A percentile compares a stretch with the other conserved stretches of the same genome.
These are phyloP conservation scores for Teunomyces tritomae DNA, from an alignment of 805 yeast genomes.

Conservation along the genomic window DNA sequence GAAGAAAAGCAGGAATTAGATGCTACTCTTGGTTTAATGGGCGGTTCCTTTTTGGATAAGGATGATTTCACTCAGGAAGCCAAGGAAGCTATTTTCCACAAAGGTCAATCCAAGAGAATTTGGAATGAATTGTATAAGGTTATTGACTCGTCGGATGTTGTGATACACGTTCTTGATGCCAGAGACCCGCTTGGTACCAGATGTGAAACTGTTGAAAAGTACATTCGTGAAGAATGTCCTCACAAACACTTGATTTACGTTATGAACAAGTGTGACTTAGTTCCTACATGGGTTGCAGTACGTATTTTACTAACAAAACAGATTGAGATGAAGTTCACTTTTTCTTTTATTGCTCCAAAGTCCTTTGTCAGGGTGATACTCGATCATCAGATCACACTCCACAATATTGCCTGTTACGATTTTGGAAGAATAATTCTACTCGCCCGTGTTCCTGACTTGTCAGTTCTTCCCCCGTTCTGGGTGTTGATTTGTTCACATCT, in stretches of 20 bases:
- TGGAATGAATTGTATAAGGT: constrained; percentile 98
- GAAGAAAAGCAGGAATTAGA: constrained; percentile 76
- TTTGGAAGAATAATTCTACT: constrained; percentile 81
- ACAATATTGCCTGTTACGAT: constrained; percentile 88
- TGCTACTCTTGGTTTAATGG: constrained; percentile 79
- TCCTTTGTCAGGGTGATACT: constrained; percentile 75
- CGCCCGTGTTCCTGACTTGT: constrained; percentile 46
- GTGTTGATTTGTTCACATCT: constrained; percentile 30
- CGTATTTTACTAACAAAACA: constrained; percentile 43
- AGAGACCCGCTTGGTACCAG: constrained; percentile 97
- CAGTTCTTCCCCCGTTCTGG: constrained; percentile 39
- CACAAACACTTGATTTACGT: constrained; percentile 95
- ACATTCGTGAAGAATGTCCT: constrained; percentile 88
- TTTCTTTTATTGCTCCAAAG: constrained; percentile 56
- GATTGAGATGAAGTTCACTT: constrained; percentile 6
- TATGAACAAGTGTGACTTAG: constrained; percentile 94
- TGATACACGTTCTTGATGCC: constrained; percentile 94
- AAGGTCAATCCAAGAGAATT: constrained; percentile 97
- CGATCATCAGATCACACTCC: constrained; percentile 27
- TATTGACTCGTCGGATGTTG: constrained; percentile 96
- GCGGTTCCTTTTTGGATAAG: constrained; percentile 52
- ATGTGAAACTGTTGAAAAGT: constrained; percentile 89
- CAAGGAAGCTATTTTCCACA: constrained; percentile 90
- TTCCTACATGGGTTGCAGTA: constrained; percentile 99
- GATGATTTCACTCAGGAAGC: constrained; percentile 90